Evolutionary conservation across 2,329 filamentous ascomycete species (phyloP), one percentile per base, ranked within the genome.

Genomic region (Endothia cerciana): DNA sequence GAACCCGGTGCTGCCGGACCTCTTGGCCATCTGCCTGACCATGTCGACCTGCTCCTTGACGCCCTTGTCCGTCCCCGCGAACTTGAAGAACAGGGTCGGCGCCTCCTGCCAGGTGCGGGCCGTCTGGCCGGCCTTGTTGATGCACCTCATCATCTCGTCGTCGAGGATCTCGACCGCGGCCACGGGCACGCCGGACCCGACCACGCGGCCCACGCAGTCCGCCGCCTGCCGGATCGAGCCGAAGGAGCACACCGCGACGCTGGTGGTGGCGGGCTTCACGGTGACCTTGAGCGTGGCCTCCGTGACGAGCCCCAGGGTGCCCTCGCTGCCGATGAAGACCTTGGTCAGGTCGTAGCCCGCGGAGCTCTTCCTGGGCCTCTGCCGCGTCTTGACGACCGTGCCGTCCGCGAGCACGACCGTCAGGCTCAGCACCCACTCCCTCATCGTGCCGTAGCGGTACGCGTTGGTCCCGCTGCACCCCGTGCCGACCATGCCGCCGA

Each of bases 131-230:
- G 88, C 86, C 36, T 85, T 81, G 78, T 89, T 89, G 78, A 89
- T 87, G 74, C 84, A 85, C 71, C 80, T 81, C 86, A 97, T 97
- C 80, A 97, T 93, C 65, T 93, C 90, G 74, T 97, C 93, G 78
- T 97, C 94, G 36, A 97, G 82, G 65, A 97, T 91, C 79, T 97
- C 94, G 53, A 97, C 88, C n/a, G 94, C 94, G 0, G 94, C 93
- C 51, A 97, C 89, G 38, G 91, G 92, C 13, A 97, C 86, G 33
- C 93, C 93, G 62, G 90, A 86, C 55, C 87, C 87, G 4, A 97
- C 93, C 13, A 97, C 92, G 63, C 85, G 85, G 70, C 89, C 88
- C 2, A 95, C 93, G 75, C 92, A 96, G 73, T 89, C 85, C 19
- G 92, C 92, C 1, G 93, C 93, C 69, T 87, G 81, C 56, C 90